These are phyloP conservation scores for Penicillium oxalicum DNA, from an alignment of 2,329 filamentous ascomycete genomes.

Conservation along the genomic window DNA sequence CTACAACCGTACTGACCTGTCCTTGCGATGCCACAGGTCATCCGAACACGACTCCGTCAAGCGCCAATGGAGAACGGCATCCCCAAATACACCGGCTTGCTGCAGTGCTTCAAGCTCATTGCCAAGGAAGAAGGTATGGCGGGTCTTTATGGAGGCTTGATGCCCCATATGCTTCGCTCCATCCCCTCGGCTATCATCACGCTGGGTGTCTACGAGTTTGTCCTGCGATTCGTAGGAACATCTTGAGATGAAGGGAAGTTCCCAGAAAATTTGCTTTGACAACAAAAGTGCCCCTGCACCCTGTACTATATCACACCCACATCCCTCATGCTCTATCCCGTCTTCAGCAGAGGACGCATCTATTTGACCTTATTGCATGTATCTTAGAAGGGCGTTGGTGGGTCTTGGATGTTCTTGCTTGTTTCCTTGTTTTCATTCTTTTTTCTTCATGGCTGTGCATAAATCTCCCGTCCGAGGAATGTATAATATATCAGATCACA, in stretches of 20 bases:
- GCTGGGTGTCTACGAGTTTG: slow-evolving; percentile 35
- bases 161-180: slow-evolving; percentile 32
- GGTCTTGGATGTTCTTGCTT: background rate
- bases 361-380: slow-evolving; percentile 15
- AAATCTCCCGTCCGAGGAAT: slow-evolving; percentile 16
- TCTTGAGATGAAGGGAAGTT: slow-evolving; percentile 1
- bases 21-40: slow-evolving; percentile 19
- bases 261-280: background rate
- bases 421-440: no score
- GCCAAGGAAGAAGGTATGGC: slow-evolving; percentile 32
- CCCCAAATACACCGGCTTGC: slow-evolving; percentile 32
- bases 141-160: slow-evolving; percentile 33
- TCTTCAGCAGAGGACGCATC: slow-evolving; percentile 6
- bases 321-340: background rate
- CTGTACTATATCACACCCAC: slow-evolving; percentile 13
- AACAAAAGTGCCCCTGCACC: slow-evolving; percentile 1
- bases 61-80: slow-evolving; percentile 31
- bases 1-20: background rate
- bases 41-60: slow-evolving; percentile 32
- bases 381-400: slow-evolving; percentile 13
- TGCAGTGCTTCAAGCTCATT: slow-evolving; percentile 31
- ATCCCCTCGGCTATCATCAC: slow-evolving; percentile 35
- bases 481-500: slow-evolving; percentile 12
- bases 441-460: slow-evolving; percentile 12
- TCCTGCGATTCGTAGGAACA: slow-evolving; percentile 21